These are phyloP conservation scores for Calonectria fujianensis DNA, from an alignment of 2,329 filamentous ascomycete species.

Conservation along the genomic window DNA sequence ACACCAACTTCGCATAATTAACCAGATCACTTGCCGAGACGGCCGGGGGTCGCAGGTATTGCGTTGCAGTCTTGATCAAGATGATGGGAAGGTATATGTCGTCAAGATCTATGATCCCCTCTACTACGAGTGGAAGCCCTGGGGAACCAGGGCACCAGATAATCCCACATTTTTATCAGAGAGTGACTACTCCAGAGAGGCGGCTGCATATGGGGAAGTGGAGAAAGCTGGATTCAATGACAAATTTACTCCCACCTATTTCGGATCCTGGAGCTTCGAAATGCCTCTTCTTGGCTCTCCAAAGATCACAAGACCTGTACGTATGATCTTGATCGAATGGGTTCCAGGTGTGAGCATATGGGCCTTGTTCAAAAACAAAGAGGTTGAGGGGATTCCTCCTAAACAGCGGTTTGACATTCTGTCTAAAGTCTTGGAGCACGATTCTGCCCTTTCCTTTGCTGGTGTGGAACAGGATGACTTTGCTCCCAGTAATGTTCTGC, in stretches of 20 bases:
- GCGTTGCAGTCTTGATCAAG: background rate
- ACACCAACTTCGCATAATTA: background rate
- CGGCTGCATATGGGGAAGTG: background rate
- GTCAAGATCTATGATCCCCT: conserved; percentile 12
- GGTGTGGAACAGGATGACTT: background rate
- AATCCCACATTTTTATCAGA: background rate
- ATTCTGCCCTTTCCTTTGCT: background rate
- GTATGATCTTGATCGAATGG: conserved; percentile 14
- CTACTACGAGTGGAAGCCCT: background rate
- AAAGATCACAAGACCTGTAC: background rate
- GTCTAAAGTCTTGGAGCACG: background rate
- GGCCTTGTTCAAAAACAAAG: background rate
- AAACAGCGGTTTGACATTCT: background rate
- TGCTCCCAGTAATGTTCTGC: background rate
- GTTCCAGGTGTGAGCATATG: background rate
- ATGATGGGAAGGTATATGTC: background rate
- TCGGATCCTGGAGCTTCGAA: conserved; percentile 4
- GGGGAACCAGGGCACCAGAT: background rate
- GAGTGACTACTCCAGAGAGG: conserved; percentile 11
- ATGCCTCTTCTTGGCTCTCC: background rate
- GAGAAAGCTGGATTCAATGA: background rate
- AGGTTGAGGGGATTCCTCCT: background rate
- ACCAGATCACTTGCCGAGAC: background rate
- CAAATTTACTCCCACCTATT: background rate
- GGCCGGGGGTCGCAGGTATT: background rate